Evolutionary conservation across 108 stramenopile genomes (phyloP), one percentile per base, ranked within the genome.

Genomic region (Bacterosira constricta): DNA sequence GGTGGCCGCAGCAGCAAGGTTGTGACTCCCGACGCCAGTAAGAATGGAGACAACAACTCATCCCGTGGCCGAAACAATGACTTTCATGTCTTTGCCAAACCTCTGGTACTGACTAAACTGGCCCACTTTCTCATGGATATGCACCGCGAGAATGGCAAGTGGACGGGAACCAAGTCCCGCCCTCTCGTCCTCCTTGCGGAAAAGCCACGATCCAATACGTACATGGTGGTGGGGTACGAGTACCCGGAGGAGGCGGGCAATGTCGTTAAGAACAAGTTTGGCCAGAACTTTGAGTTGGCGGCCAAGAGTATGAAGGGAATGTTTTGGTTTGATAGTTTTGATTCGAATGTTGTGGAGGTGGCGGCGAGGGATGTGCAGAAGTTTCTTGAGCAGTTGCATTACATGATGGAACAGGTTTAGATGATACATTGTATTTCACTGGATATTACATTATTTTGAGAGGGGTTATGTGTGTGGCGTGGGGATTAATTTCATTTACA

Each of bases 311-410:
- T 95, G 82, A 85, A 86, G 50, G 87, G 83, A 10, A 83, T 75
- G 36, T 88, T 90, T 74, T 46, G 64, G 61, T 93, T 95, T 46
- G 96, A 97, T 66, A 88, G 93, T 32, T 96, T 96, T 68, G 97
- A 98, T 73, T 85, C 85, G 36, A 88, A 92, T 66, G 94, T 96
- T 12, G 87, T 96, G 30, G 94, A 96, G 81, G 90, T 98, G 31
- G 71, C 71, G 38, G 84, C 70, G 23, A 81, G 72, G 35, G 85
- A 95, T 82, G 96, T 92, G 26, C 91, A 94, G 66, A 90, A 92
- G 65, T 98, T 98, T 79, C 82, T 96, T 55, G 96, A 98, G 69
- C 89, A 91, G 53, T 75, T 98, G 34, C 90, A 94, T 80, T 91
- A 91, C 67, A 71, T 96, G 59, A 81, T 93, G 84, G 93, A 94